phyloP scores from a whole-genome alignment of 2,329 filamentous ascomycete genomes.

The Metarhizium sp. region DNA sequence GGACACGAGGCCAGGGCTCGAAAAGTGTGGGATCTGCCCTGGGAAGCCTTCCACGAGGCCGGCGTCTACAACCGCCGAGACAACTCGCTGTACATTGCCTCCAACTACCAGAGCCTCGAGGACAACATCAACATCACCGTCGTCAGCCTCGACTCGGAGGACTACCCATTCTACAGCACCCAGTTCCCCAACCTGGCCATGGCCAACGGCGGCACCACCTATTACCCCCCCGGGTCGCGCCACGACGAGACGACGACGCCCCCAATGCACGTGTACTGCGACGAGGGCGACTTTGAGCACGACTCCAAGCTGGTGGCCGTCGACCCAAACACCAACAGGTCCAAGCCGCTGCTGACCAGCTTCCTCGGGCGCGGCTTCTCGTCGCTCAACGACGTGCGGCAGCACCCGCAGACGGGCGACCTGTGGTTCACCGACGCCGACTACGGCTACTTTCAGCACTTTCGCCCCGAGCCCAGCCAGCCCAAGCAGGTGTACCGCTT shows the following conservation, averaged over 20 bases:
- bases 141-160: slow-evolving; percentile 10
- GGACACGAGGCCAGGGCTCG: slow-evolving; percentile 23
- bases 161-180: slow-evolving; percentile 10
- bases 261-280: slow-evolving; percentile 11
- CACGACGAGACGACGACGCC: slow-evolving; percentile 6
- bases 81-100: slow-evolving; percentile 9
- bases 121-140: slow-evolving; percentile 25
- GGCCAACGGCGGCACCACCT: slow-evolving; percentile 13
- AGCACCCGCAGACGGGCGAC: slow-evolving; percentile 43
- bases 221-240: slow-evolving; percentile 11
- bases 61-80: slow-evolving; percentile 28
- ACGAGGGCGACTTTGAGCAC: slow-evolving; percentile 37
- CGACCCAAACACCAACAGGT: background rate
- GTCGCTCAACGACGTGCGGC: slow-evolving; percentile 47
- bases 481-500: slow-evolving; percentile 51
- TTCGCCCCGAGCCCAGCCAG: slow-evolving; percentile 42
- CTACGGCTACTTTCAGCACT: slow-evolving; percentile 50
- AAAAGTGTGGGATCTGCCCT: slow-evolving; percentile 22
- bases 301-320: slow-evolving; percentile 25
- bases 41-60: slow-evolving; percentile 47
- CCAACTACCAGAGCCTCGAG: slow-evolving; percentile 26
- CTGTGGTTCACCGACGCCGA: slow-evolving; percentile 57
- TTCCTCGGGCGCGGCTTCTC: slow-evolving; percentile 52
- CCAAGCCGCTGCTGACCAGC: slow-evolving; percentile 42
- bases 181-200: slow-evolving; percentile 12